Evolutionary conservation across 1,284 basidiomycete species (phyloP), one percentile per base, ranked within the genome.

Genomic region (Neolentinus lepideus): DNA sequence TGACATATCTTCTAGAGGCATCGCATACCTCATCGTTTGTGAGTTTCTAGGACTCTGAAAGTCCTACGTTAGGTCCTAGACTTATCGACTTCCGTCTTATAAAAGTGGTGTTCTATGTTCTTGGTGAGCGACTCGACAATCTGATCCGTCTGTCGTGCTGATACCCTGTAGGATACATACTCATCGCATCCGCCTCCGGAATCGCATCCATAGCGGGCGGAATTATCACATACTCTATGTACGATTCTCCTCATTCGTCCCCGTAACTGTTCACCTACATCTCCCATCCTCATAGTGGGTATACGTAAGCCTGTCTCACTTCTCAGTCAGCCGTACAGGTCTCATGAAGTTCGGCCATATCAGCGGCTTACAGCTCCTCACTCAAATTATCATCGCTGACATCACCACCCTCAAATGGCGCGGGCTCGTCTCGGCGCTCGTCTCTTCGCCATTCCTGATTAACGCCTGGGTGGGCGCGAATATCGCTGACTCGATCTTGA

Each of bases 401-500:
- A 84, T 88, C 61, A 92, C 91, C 2, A 85, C 83, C 1, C 78
- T 92, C 12, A 78, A 83, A 64, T 92, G 88, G 86, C 80, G 90
- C 56, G 89, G 88, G 11, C 73, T 92, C 10, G 79, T 88, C 19
- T 78, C 83, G 1, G 77, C 77, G 14, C 68, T 88, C n/a, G 78
- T 81, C 25, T 82, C 83, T 8, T 67, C 84, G 36, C 89, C 89
- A 12, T 89, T 85, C 70, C 72, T 88, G 61, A 72, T 89, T 69
- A 78, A 82, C 68, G 72, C 78, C 48, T 91, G 85, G 68, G 76
- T 92, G 60, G 82, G 85, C 3, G 79, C 87, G 9, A 88, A 89
- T 63, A 81, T 92, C 53, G 75, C 79, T 8, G 75, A 83, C 19
- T 71, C 74, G 33, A 72, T 84, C 9, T 70, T 91, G 51, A 70